Base-by-base conservation (phyloP, 805 yeast species). In the Priceomyces haplophilus region DNA sequence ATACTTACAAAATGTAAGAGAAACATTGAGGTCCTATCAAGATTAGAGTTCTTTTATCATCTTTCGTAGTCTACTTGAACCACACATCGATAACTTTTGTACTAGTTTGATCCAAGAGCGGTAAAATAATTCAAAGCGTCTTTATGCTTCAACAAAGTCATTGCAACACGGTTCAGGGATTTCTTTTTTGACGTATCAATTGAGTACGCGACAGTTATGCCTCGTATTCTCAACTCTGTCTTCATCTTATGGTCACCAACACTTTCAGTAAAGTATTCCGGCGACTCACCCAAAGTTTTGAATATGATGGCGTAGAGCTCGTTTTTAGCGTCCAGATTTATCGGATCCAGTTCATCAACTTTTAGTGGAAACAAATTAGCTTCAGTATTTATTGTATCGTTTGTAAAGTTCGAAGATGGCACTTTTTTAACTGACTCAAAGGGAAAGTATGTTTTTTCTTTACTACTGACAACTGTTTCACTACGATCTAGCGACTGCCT, bases 151-250 rank as follows among this genome's bases (percentile, higher is more conserved):
- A 67, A 49, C 16, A 69, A 52, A 8, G 66, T 59, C 53, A 61
- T 61, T 8, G 76, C 76, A 2, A 72, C 72, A 44, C 67, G 53
- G 11, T 69, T 59, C 60, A 65, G 62, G 3, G 73, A 73, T 43
- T 58, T 63, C 45, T 67, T 69, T 55, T 68, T 69, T 25, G 67
- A 58, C 5, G 52, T 47, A 44, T 69, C 74, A 30, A 48, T 52
- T 0, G 69, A 72, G 11, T 54, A 48, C 2, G 72, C 63, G 10
- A 66, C 55, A 11, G 52, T 46, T 4, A 55, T 42, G 12, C 63
- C 64, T 20, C 60, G 56, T 16, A 69, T 54, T 37, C 49, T 56
- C 40, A 69, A 55, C 36, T 62, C 65, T 3, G 62, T 68, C 21
- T 45, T 47, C 43, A 52, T 61, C 6, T 53, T 23, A 17, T 54